Evolutionary conservation across 2,329 filamentous ascomycete genomes (phyloP).

Genomic region (Coleophoma eucalyptorum): DNA sequence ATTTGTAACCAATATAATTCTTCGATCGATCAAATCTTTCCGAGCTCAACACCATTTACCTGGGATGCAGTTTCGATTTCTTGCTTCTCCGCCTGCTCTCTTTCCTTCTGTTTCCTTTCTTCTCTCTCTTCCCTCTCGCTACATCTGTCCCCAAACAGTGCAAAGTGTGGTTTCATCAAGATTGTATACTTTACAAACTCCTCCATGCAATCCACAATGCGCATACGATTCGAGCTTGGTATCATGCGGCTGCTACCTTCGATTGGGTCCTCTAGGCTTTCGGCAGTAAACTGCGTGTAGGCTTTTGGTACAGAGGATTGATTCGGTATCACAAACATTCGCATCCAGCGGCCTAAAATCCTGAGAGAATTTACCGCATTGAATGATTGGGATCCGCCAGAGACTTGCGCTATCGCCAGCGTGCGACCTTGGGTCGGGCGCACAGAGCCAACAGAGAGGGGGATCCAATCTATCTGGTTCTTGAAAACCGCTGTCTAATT

Average conservation of each 20-base stretch:
- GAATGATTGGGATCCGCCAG: slow-evolving; percentile 62
- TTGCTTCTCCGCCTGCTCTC: no score
- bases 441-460: slow-evolving; percentile 55
- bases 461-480: slow-evolving; percentile 69
- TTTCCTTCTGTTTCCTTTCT: slow-evolving; percentile 15
- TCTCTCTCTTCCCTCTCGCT: slow-evolving; percentile 50
- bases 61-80: no score
- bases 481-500: slow-evolving; percentile 66
- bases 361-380: slow-evolving; percentile 63
- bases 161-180: slow-evolving; percentile 57
- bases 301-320: slow-evolving; percentile 61
- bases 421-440: slow-evolving; percentile 65
- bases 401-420: slow-evolving; percentile 57
- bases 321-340: slow-evolving; percentile 65
- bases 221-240: slow-evolving; percentile 52
- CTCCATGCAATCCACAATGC: slow-evolving; percentile 65
- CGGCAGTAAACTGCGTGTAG: slow-evolving; percentile 58
- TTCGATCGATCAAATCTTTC: no score
- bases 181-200: slow-evolving; percentile 68
- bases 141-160: slow-evolving; percentile 57
- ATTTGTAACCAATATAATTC: no score
- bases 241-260: slow-evolving; percentile 45
- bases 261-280: slow-evolving; percentile 21
- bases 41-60: no score
- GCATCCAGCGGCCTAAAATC: slow-evolving; percentile 65